phyloP scores from a whole-genome alignment of 371 early-diverging fungal genomes.

The Smittium culicis region DNA sequence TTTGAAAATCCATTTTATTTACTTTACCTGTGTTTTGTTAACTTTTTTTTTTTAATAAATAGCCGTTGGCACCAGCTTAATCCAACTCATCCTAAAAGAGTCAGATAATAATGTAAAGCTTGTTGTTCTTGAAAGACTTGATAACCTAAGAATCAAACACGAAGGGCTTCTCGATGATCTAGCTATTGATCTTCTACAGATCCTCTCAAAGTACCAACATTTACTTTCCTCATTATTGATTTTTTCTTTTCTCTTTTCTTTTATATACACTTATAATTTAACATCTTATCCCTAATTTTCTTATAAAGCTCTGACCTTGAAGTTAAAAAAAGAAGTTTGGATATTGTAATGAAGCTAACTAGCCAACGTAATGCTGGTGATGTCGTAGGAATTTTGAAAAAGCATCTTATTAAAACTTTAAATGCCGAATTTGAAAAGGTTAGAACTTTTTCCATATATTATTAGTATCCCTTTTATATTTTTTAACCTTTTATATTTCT shows the following conservation, averaged over 20 bases:
- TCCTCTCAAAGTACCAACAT: constrained; percentile 4
- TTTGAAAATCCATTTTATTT: neutral
- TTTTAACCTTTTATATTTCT: too few relatives aligned
- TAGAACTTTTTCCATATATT: neutral
- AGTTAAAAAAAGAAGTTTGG: constrained; percentile 79
- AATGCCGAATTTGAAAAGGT: constrained; percentile 73
- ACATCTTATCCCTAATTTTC: constrained; percentile 43
- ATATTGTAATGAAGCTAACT: constrained; percentile 76
- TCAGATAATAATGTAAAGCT: constrained; percentile 95
- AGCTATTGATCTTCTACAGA: constrained; percentile 65
- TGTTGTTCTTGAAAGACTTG: constrained; percentile 82
- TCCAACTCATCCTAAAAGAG: constrained; percentile 78
- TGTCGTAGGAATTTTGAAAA: constrained; percentile 80
- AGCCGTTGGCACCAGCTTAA: constrained; percentile 75
- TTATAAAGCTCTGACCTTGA: constrained; percentile 86
- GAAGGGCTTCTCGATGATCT: constrained; percentile 74
- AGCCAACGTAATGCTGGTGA: constrained; percentile 82
- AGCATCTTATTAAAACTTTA: constrained; percentile 83
- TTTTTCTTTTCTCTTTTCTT: neutral
- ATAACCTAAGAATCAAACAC: constrained; percentile 67
- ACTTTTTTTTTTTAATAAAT: constrained; percentile 1
- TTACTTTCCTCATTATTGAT: neutral
- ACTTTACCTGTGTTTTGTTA: constrained; percentile 23
- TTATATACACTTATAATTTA: neutral
- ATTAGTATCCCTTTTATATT: neutral